Evolutionary conservation across 2,329 filamentous ascomycete species (phyloP), one percentile per base, ranked within the genome.

Genomic region (Ascochyta rabiei): DNA sequence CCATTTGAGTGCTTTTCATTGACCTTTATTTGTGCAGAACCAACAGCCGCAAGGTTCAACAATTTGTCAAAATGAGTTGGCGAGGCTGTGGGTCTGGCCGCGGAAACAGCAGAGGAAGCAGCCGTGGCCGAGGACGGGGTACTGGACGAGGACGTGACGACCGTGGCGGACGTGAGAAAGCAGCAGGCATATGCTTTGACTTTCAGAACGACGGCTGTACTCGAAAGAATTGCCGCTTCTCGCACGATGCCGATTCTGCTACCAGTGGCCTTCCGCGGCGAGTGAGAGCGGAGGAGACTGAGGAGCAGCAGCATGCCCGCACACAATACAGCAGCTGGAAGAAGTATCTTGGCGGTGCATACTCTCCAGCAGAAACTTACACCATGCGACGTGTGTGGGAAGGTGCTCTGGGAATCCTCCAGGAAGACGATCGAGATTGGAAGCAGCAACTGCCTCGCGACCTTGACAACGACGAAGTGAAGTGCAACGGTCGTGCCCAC

Each of bases 381-480:
- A 63, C 40, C 8, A 68, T 67, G 55, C 42, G 56, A 35, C 57
- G 48, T 1, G 50, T 74, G 6, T 75, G 72, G 72, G 48, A 61
- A 42, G 64, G 62, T 24, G 70, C 70, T 16, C 39, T 71, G 6
- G 48, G 34, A 0, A 68, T 74, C 21, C 56, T 75, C 2, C 49
- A 73, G 24, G 59, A 56, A 24, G 63, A 63, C 15, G 67, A 73
- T 24, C 61, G 65, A 40, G 71, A 75, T 10, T 70, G 61, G 63
- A 61, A 63, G 13, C 72, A 75, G 38, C 64, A 65, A 26, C 51
- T 76, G 4, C 62, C 71, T 0, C 58, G 62, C 19, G 73, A 75
- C 42, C 63, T 75, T 6, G 69, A 72, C 21, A 49, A 63, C 12
- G 65, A 71, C 7, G 50, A 64, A 30, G 61, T 67, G 6, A 61